Conservation (phyloP, 2,329 filamentous ascomycete species). For the Nannizzia gypsea region DNA sequence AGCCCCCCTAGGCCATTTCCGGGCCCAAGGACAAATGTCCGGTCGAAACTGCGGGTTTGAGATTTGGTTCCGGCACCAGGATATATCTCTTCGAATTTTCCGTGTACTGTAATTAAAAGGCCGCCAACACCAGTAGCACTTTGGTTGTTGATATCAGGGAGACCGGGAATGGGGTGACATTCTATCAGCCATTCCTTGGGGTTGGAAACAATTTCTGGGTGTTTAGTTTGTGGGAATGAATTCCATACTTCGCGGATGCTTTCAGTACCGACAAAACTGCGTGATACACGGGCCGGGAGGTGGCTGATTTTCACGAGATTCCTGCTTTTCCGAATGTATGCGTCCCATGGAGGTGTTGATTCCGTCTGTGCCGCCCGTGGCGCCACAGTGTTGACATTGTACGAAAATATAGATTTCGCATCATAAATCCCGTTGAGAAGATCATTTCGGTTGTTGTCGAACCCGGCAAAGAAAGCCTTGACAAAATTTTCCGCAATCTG, state of each 20-base stretch:
- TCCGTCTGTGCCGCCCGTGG: conserved; percentile 41
- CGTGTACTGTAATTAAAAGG: conserved; percentile 65
- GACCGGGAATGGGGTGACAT: conserved; percentile 59
- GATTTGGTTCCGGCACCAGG: conserved; percentile 43
- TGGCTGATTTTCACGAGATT: conserved; percentile 62
- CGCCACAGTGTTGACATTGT: conserved; percentile 56
- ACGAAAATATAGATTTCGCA: conserved; percentile 59
- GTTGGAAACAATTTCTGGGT: conserved; percentile 57
- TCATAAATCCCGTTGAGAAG: conserved; percentile 63
- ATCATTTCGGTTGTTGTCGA: conserved; percentile 56
- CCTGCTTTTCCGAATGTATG: conserved; percentile 65
- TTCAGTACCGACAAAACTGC: conserved; percentile 52
- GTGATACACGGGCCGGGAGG: conserved; percentile 48
- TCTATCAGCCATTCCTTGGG: conserved; percentile 70
- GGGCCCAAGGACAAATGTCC: conserved; percentile 67
- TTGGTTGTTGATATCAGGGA: conserved; percentile 57
- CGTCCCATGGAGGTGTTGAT: conserved; percentile 45
- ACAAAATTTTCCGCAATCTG: conserved; percentile 67
- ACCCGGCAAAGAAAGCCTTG: conserved; percentile 59
- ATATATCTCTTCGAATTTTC: conserved; percentile 69
- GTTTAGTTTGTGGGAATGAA: conserved; percentile 57
- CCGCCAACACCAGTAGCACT: conserved; percentile 59
- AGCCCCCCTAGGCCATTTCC: conserved; percentile 55
- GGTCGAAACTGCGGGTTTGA: conserved; percentile 63
- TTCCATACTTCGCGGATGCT: conserved; percentile 59